Conservation (phyloP, 306 rosid genomes). For the Argentina anserina region DNA sequence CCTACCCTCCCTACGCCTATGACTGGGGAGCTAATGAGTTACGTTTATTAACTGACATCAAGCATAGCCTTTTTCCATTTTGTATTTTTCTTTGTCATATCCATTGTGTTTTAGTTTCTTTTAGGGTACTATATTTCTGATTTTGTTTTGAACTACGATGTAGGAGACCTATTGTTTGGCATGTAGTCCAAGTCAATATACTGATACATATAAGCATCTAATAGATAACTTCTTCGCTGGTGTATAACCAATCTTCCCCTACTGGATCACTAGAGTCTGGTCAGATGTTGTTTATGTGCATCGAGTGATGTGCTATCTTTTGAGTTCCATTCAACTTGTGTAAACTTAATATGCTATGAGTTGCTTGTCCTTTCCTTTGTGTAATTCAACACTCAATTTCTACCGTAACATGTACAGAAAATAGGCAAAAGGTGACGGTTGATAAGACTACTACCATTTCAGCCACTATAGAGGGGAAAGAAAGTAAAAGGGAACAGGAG, state of each 20-base stretch:
- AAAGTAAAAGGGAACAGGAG: slow-evolving; percentile 24
- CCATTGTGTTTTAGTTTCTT: neutral
- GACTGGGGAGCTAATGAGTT: neutral
- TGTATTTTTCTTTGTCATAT: neutral
- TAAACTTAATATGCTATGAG: no score
- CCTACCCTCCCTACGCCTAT: no score
- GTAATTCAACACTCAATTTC: slow-evolving; percentile 15
- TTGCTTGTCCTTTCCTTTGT: neutral
- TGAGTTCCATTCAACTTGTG: no score
- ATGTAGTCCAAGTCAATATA: neutral
- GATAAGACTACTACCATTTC: slow-evolving; percentile 33
- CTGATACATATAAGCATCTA: neutral
- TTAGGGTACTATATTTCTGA: slow-evolving; percentile 1
- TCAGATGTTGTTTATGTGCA: neutral
- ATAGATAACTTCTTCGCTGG: neutral
- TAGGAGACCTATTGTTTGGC: neutral
- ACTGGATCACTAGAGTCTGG: neutral
- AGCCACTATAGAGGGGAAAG: slow-evolving; percentile 33
- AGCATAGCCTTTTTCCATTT: neutral
- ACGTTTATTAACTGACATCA: neutral
- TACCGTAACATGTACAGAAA: slow-evolving; percentile 41
- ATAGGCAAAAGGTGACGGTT: slow-evolving; percentile 19
- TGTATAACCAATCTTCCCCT: neutral
- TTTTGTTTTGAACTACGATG: slow-evolving; percentile 2
- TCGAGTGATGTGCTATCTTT: no score